Base-by-base conservation (phyloP, 2,329 filamentous ascomycete species). In the Pseudofabraea citricarpa region DNA sequence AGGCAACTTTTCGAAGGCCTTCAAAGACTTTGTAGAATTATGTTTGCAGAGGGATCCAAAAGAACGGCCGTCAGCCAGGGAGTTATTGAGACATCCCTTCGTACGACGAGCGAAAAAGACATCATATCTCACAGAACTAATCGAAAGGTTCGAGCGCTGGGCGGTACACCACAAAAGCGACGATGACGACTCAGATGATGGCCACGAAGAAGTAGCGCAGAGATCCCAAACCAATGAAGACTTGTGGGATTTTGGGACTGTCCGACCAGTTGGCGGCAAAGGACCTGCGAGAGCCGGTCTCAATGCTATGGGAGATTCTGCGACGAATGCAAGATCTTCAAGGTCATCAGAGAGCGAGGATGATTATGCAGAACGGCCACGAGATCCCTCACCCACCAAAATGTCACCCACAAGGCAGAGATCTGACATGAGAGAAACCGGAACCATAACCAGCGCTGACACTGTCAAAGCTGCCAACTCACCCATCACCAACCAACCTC, bases 211-310 rank as follows among this genome's bases (percentile, higher is more conserved):
- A 44, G 58, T 66, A 36, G 56, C 62, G 40, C 56, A 63, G 50
- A 63, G 67, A n/a, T 67, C 72, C 50, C 69, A 68, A 15, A 70
- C 78, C 6, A 75, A 84, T 49, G 88, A 96, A 62, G 93, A 97
- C 63, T 80, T 97, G 61, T 98, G 93, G 93, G 93, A 98, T 64
- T 98, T 98, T 70, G 93, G 93, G 33, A 98, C 93, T 0, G 88
- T 98, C 41, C 79, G 90, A 44, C 83, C 94, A 5, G 82, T 84
- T n/a, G 79, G 77, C 23, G 80, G 83, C 42, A 75, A 79, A 21
- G 81, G 82, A 48, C 75, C 74, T 22, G 60, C 78, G 36, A 69
- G 79, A 36, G 73, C 74, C 0, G 83, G 83, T 3, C 69, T 87
- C 38, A 75, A 85, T 53, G 73, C 81, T 0, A 81, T 95, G 81